Base-by-base conservation (phyloP, 2,329 filamentous ascomycete genomes). In the Curvularia spicifera region DNA sequence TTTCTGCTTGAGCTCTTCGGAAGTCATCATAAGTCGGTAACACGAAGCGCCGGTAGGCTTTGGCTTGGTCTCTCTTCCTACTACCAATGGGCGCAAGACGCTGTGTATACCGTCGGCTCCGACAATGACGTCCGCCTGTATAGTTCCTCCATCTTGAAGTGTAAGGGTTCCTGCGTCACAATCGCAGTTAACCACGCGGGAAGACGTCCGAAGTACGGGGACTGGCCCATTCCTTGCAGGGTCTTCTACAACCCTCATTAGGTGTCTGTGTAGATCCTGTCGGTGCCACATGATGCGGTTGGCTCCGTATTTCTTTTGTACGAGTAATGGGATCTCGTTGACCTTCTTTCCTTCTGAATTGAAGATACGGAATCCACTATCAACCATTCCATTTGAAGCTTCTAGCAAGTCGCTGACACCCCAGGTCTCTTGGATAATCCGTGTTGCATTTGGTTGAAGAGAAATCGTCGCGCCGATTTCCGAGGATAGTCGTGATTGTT, bases 101-200 rank as follows among this genome's bases (percentile, higher is more conserved):
- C 67, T 71, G 58, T 79, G 75, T 10, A 85, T 81, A 0, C 84
- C 84, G 56, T 86, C 84, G 0, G 83, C 83, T 9, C 82, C 84
- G 5, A 86, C 57, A 1, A 86, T 61, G 0, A 86, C 57, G 59
- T 86, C 83, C 10, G 80, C 83, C 4, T 75, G 59, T 2, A 81
- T 58, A 1, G 62, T 63, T 0, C 75, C 68, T 0, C 83, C 83
- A 31, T 81, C 74, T 15, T 79, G 77, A 0, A 85, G 71, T 1
- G 72, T 80, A 0, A 85, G 63, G 0, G 71, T 79, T 1, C 78
- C 80, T 1, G 53, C 65, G 0, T 78, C 62, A 64, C 66, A 59
- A 51, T 84, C 77, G 3, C 83, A 74, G 5, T 73, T 68, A 2
- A 78, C 68, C 0, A 84, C 79, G 42, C 73, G 78, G 56, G 76